Evolutionary conservation across 805 yeast species (phyloP), one percentile per base, ranked within the genome.

Genomic region (Candida tallmaniae): DNA sequence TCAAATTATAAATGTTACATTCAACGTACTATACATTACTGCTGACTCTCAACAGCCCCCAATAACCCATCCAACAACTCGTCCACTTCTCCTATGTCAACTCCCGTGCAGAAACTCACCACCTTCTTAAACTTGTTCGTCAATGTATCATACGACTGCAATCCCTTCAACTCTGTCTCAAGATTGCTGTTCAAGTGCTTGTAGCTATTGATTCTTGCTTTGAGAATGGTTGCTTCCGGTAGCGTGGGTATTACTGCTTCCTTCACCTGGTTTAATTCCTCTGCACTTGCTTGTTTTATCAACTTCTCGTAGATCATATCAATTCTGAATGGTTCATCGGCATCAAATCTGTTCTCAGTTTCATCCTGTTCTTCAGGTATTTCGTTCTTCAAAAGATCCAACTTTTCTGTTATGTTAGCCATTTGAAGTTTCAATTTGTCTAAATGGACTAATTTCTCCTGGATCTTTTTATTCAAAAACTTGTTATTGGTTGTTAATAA

Each of bases 281-380:
- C 27, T 14, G 6, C 27, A 9, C 50, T 34, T 42, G 56, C 60
- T 26, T 54, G 39, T 14, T 50, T 48, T 3, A 50, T 30, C n/a
- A 83, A 57, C 42, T 68, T 70, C 25, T 76, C 72, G 49, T 73
- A 80, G 10, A 84, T 66, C 5, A 76, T 67, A 50, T 73, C 68
- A 8, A 86, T 73, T 31, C 83, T 71, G 58, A 86, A 90, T n/a
- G 96, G 96, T 51, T 85, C 90, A 58, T 89, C 97, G 0, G 95
- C 90, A 56, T 83, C 90, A 48, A 78, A 81, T 72, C 69, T 65
- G 14, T 60, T 59, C 32, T 76, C 82, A 9, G 62, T 59, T 23
- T 76, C 75, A 42, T 75, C 75, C 13, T 83, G 50, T 6, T 40
- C 45, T 11, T 75, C 41, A 74, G 78, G 47, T 5, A 45, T 23